These are phyloP conservation scores for Phytophthora lateralis DNA, from an alignment of 352 stramenopile genomes.

Conservation along the genomic window DNA sequence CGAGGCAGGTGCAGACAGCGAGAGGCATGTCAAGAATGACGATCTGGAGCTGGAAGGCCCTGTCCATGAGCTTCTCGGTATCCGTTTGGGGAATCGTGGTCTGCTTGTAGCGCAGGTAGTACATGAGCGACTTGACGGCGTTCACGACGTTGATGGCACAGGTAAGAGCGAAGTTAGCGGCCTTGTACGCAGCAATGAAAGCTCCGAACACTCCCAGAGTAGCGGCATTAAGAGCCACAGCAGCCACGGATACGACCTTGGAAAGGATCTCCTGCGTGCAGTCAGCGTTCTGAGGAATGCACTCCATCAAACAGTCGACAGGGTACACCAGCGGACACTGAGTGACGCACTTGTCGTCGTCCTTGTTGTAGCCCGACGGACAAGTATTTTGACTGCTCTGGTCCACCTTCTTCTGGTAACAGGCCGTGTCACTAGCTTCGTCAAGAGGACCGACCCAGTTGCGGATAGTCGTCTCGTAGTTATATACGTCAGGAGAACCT, in stretches of 20 bases:
- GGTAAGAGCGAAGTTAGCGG: constrained; percentile 12
- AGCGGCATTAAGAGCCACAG: constrained; percentile 40
- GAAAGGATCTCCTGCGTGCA: constrained; percentile 41
- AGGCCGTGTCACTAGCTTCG: constrained; percentile 13
- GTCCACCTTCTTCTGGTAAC: constrained; percentile 34
- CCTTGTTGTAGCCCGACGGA: constrained; percentile 45
- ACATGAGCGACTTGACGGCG: constrained; percentile 32
- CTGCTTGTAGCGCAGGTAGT: constrained; percentile 35
- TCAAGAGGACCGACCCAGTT: constrained; percentile 47
- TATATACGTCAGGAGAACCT: constrained; percentile 17
- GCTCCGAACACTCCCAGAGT: constrained; percentile 44
- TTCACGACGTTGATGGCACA: constrained; percentile 32
- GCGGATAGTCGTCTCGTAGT: constrained; percentile 34
- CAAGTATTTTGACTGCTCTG: constrained; percentile 36
- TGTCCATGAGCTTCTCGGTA: constrained; percentile 32
- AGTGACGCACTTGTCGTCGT: constrained; percentile 48
- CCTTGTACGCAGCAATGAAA: constrained; percentile 12
- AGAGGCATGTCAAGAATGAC: constrained; percentile 31
- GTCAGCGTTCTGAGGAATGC: constrained; percentile 45
- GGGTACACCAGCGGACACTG: constrained; percentile 55
- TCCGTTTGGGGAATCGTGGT: constrained; percentile 14
- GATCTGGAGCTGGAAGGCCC: constrained; percentile 32
- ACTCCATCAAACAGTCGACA: constrained; percentile 40
- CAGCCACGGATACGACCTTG: constrained; percentile 39
- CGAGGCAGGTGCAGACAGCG: constrained; percentile 19